These are phyloP conservation scores for Leptosphaerulina australis DNA, from an alignment of 2,329 filamentous ascomycete species.

Conservation along the genomic window DNA sequence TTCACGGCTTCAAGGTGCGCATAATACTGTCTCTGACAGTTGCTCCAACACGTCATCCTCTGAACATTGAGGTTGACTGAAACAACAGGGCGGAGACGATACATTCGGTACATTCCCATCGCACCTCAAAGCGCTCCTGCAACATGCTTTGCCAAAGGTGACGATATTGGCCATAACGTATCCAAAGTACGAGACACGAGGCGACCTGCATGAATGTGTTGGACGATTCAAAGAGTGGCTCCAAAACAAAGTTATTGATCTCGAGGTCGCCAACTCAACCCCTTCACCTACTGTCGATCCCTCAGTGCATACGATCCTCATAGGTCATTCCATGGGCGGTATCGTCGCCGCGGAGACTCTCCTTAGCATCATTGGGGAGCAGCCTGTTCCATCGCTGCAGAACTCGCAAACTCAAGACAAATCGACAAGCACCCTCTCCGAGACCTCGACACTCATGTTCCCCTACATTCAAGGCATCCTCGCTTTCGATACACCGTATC, in stretches of 20 bases:
- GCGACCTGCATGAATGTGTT: conserved; percentile 74
- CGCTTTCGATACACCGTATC: conserved; percentile 92
- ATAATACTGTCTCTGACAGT: not conserved
- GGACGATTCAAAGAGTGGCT: conserved; percentile 80
- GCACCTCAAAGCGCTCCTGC: conserved; percentile 69
- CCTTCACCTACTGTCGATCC: conserved; percentile 85
- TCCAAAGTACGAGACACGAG: conserved; percentile 80
- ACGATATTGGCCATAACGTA: conserved; percentile 73
- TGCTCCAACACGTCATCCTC: not conserved
- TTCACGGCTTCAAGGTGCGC: conserved; percentile 82
- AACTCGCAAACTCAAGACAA: conserved; percentile 41
- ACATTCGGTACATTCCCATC: conserved; percentile 80
- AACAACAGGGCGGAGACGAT: conserved; percentile 69
- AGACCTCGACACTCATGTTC: conserved; percentile 77
- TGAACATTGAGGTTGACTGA: conserved; percentile 19
- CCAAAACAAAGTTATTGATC: conserved; percentile 88
- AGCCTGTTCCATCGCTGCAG: conserved; percentile 43
- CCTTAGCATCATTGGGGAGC: conserved; percentile 71
- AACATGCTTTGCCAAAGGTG: conserved; percentile 70
- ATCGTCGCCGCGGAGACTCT: conserved; percentile 92
- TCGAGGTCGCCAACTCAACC: conserved; percentile 82
- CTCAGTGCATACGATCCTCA: conserved; percentile 78
- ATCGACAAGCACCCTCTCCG: conserved; percentile 40
- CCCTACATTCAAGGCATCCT: conserved; percentile 89
- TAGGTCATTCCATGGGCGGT: conserved; percentile 87